A percentile compares a stretch with the other conserved stretches of the same genome.
Evolutionary conservation across 495 filamentous ascomycete genomes (phyloP).

Genomic region (Neurospora intermedia): DNA sequence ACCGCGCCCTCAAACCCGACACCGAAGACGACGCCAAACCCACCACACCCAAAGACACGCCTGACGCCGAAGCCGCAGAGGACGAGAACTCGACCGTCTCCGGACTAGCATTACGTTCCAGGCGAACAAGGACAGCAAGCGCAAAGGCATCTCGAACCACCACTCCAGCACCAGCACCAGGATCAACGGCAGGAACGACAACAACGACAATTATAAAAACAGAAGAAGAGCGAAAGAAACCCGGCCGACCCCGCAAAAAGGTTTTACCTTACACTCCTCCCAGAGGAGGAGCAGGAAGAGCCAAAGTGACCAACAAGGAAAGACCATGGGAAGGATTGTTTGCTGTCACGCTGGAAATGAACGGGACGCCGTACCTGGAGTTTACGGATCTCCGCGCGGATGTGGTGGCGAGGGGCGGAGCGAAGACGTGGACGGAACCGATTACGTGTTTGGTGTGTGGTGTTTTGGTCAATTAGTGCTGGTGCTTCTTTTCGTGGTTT

Average conservation of each 20-base stretch:
- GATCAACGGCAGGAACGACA: neutral
- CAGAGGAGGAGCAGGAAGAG: too few relatives aligned
- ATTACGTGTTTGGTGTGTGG: constrained; percentile 34
- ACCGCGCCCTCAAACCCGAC: constrained; percentile 16
- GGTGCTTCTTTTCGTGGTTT: neutral
- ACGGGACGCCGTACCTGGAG: constrained; percentile 27
- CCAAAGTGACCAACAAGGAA: constrained; percentile 11
- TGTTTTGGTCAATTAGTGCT: constrained; percentile 22
- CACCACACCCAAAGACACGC: constrained; percentile 11
- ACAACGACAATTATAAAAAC: neutral
- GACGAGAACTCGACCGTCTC: neutral
- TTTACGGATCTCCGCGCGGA: constrained; percentile 33
- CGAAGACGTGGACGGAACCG: constrained; percentile 36
- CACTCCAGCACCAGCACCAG: neutral
- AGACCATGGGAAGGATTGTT: constrained; percentile 36
- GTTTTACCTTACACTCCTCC: neutral
- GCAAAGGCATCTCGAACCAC: constrained; percentile 1
- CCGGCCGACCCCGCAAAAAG: constrained; percentile 15
- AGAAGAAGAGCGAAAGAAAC: constrained; percentile 2
- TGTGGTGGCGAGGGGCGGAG: constrained; percentile 23
- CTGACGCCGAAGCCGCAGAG: constrained; percentile 2
- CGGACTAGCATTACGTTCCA: neutral
- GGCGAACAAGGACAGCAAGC: neutral
- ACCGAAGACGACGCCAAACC: constrained; percentile 20
- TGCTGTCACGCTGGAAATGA: constrained; percentile 26